Evolutionary conservation across 371 early-diverging fungal species (phyloP).

Genomic region (Nematocida displodere): DNA sequence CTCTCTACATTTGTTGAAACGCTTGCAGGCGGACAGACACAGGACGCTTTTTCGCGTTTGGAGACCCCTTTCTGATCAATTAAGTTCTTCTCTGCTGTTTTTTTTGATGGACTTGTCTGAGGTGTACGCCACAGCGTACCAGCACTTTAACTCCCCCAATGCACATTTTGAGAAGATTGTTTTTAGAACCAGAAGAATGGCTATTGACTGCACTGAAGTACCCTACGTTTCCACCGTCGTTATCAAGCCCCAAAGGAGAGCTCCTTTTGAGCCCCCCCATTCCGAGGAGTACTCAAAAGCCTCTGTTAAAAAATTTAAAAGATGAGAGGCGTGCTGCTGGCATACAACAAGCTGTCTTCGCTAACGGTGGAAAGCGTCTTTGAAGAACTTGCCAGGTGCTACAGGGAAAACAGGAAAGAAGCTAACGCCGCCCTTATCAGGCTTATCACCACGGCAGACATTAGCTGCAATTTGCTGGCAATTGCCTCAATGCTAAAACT

Average conservation of each 20-base stretch:
- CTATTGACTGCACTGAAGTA: slow-evolving; percentile 8
- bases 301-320: slow-evolving; percentile 25
- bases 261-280: background rate
- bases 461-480: slow-evolving; percentile 21
- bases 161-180: background rate
- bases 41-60: no score
- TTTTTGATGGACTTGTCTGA: background rate
- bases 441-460: background rate
- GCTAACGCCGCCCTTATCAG: slow-evolving; percentile 4
- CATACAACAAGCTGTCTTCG: slow-evolving; percentile 43
- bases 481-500: slow-evolving; percentile 44
- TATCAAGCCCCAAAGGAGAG: slow-evolving; percentile 2
- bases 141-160: background rate
- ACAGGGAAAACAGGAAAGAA: background rate
- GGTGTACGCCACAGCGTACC: background rate
- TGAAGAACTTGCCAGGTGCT: slow-evolving; percentile 13
- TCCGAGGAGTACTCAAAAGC: slow-evolving; percentile 10
- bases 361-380: slow-evolving; percentile 13
- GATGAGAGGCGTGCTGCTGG: slow-evolving; percentile 29
- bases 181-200: slow-evolving; percentile 15
- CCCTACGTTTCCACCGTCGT: background rate
- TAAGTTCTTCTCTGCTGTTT: no score
- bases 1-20: slow-evolving; percentile 13
- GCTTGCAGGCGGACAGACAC: background rate
- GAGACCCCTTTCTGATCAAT: no score